A percentile compares a stretch with the other conserved stretches of the same genome.
These are phyloP conservation scores for Cicer bijugum DNA, from an alignment of 306 rosid genomes.

Conservation along the genomic window DNA sequence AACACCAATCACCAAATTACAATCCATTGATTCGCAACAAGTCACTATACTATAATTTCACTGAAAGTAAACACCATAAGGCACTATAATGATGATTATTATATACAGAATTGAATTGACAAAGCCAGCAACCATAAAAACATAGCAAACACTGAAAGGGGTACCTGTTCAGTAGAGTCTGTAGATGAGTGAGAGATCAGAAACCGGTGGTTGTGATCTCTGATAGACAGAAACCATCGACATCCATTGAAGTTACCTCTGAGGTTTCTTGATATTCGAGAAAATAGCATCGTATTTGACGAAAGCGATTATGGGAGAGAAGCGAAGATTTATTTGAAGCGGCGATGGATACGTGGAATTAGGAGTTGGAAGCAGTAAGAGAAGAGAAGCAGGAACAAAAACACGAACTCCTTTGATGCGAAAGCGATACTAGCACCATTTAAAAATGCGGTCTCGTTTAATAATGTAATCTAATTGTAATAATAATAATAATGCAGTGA, in stretches of 20 bases:
- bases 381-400: neutral
- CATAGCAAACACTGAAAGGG: slow-evolving; percentile 9
- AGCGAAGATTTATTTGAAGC: slow-evolving; percentile 36
- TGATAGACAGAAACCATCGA: slow-evolving; percentile 53
- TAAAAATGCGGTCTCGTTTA: neutral
- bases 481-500: slow-evolving; percentile 24
- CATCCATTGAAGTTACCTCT: slow-evolving; percentile 53
- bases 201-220: slow-evolving; percentile 48
- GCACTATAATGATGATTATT: neutral
- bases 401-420: neutral
- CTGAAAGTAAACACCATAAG: slow-evolving; percentile 1
- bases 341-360: neutral
- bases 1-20: neutral
- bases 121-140: slow-evolving; percentile 24
- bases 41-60: neutral
- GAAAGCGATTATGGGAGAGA: neutral
- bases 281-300: slow-evolving; percentile 54
- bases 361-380: slow-evolving; percentile 31
- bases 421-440: slow-evolving; percentile 7
- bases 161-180: slow-evolving; percentile 57
- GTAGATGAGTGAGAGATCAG: slow-evolving; percentile 36
- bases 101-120: slow-evolving; percentile 18
- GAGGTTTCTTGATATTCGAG: slow-evolving; percentile 60
- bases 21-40: slow-evolving; percentile 26
- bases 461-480: neutral